These are phyloP conservation scores for Pichia sp. DNA, from an alignment of 1,139 yeast species.

Conservation along the genomic window DNA sequence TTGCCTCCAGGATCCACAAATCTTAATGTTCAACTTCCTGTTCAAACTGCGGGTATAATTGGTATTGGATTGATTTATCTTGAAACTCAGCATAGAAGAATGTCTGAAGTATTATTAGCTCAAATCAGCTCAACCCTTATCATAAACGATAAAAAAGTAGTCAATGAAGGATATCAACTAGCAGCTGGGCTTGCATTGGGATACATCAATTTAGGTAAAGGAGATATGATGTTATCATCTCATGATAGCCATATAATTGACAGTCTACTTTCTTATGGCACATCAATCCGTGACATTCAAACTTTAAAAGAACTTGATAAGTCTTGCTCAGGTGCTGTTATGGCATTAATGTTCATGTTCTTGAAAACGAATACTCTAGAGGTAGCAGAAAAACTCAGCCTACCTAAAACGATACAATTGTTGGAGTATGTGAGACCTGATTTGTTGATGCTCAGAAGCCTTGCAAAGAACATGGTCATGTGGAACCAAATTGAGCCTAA, in stretches of 20 bases:
- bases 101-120: constrained; percentile 75
- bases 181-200: constrained; percentile 92
- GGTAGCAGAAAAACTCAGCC: constrained; percentile 59
- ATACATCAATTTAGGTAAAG: constrained; percentile 77
- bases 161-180: constrained; percentile 79
- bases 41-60: constrained; percentile 87
- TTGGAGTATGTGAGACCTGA: constrained; percentile 81
- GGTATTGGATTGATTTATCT: constrained; percentile 85
- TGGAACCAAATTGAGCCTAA: constrained; percentile 64
- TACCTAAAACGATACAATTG: constrained; percentile 59
- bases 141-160: constrained; percentile 53
- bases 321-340: constrained; percentile 74
- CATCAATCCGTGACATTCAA: constrained; percentile 65
- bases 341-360: constrained; percentile 73
- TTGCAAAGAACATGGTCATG: constrained; percentile 67
- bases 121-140: constrained; percentile 57
- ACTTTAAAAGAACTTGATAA: constrained; percentile 62
- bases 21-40: constrained; percentile 74
- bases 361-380: constrained; percentile 59
- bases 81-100: constrained; percentile 76
- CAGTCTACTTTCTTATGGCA: constrained; percentile 55
- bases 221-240: constrained; percentile 56
- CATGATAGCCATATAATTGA: constrained; percentile 72
- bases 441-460: constrained; percentile 59
- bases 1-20: constrained; percentile 90